phyloP scores from a whole-genome alignment of 495 filamentous ascomycete species.

The Hypomontagnella submonticulosa region DNA sequence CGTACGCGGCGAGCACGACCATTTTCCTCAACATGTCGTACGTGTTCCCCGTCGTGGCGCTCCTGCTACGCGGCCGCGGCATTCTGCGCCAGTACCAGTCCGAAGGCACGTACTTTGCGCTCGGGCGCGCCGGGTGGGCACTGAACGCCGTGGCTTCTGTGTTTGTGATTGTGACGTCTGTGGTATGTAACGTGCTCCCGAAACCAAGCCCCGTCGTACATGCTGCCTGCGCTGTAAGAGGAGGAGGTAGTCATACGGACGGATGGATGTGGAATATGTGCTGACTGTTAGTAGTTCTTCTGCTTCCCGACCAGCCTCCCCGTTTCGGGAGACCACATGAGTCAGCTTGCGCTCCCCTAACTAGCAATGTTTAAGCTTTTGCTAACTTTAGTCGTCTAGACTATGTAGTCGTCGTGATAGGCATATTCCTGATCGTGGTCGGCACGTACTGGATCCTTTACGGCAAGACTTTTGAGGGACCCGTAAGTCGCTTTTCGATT shows the following conservation, averaged over 20 bases:
- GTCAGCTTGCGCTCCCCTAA: slow-evolving; percentile 25
- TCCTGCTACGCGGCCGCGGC: slow-evolving; percentile 47
- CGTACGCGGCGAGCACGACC: slow-evolving; percentile 49
- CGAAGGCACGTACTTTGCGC: slow-evolving; percentile 35
- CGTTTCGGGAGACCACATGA: slow-evolving; percentile 46
- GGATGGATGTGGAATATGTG: neutral
- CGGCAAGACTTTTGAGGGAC: slow-evolving; percentile 47
- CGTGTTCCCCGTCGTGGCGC: slow-evolving; percentile 45
- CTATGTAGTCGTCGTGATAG: slow-evolving; percentile 51
- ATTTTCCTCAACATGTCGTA: slow-evolving; percentile 53
- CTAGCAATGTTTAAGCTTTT: too few relatives aligned
- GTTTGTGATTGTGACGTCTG: slow-evolving; percentile 49
- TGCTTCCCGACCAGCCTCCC: slow-evolving; percentile 49
- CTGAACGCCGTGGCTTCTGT: slow-evolving; percentile 43
- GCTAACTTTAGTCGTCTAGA: slow-evolving; percentile 30
- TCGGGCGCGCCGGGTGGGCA: slow-evolving; percentile 40
- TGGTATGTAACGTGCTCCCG: slow-evolving; percentile 36
- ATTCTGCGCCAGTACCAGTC: slow-evolving; percentile 36
- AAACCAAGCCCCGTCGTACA: neutral
- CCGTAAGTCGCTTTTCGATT: slow-evolving; percentile 41
- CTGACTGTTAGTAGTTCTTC: slow-evolving; percentile 46
- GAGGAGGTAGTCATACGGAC: neutral
- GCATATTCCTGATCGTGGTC: slow-evolving; percentile 49
- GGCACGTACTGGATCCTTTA: slow-evolving; percentile 44
- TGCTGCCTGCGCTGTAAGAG: neutral